These are phyloP conservation scores for Candida orba DNA, from an alignment of 805 yeast species.

Conservation along the genomic window DNA sequence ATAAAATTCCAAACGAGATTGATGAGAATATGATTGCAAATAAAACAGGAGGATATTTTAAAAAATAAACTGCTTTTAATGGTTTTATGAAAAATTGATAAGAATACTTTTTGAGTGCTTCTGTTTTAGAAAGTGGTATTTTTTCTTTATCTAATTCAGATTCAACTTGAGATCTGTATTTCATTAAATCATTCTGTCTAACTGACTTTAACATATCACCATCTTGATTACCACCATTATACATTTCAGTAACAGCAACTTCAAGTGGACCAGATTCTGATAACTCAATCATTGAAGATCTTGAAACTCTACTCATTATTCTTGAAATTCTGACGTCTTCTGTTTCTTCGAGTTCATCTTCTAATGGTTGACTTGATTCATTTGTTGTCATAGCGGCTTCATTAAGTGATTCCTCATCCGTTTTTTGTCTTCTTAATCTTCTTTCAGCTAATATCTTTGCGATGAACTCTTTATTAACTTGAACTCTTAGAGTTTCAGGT, in stretches of 20 bases:
- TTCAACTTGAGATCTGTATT: constrained; percentile 20
- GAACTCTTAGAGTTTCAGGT: constrained; percentile 70
- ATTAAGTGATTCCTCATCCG: constrained; percentile 4
- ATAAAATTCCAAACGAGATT: constrained; percentile 62
- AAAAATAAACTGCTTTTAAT: constrained; percentile 48
- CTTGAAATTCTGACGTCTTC: constrained; percentile 10
- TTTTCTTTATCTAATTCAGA: constrained; percentile 16
- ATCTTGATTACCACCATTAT: constrained; percentile 10
- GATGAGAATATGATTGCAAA: constrained; percentile 61
- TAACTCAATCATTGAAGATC: constrained; percentile 11
- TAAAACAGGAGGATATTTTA: constrained; percentile 68
- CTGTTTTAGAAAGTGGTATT: constrained; percentile 12
- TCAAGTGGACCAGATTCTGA: constrained; percentile 16
- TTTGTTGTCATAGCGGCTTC: neutral
- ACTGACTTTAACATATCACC: constrained; percentile 1
- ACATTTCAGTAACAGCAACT: constrained; percentile 19
- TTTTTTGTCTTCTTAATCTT: constrained; percentile 14
- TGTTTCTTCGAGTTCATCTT: neutral
- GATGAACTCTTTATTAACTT: constrained; percentile 45
- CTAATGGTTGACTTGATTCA: no score
- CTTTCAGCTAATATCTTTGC: constrained; percentile 36
- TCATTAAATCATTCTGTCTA: constrained; percentile 16
- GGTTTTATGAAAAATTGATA: constrained; percentile 54
- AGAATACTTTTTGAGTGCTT: constrained; percentile 21
- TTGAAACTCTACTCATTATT: constrained; percentile 15